Base-by-base conservation (phyloP, 2,329 filamentous ascomycete genomes). In the Aspergillus niger region DNA sequence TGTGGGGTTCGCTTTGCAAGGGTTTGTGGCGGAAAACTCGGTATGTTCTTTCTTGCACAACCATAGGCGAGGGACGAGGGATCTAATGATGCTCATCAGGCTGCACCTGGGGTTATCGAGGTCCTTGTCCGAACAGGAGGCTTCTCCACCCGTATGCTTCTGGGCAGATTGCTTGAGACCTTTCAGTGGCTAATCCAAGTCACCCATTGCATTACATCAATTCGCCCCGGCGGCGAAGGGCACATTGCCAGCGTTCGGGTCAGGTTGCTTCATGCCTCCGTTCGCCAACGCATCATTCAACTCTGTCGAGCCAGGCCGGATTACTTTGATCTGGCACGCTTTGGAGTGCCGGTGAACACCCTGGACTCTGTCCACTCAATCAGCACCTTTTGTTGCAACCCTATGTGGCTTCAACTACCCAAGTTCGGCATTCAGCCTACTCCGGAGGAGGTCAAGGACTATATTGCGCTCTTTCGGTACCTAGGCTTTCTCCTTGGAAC, bases 161-260 rank as follows among this genome's bases (percentile, higher is more conserved):
- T 84, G 62, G 82, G 85, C 10, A 81, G 90, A 47, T 74, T 89
- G 3, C 84, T 87, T 32, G 89, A 92, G 73, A 92, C 90, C 1
- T 89, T 88, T 6, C 89, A 91, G 72, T 88, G 91, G 73, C 86
- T 91, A 13, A 80, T 91, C 11, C 86, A 91, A 72, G 86, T 89
- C 57, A 89, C 89, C 1, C 78, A 81, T 49, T 85, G 83, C 13
- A 70, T 91, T 3, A 80, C 83, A 20, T 84, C 85, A 3, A 83
- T 92, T 63, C 78, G 88, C 65, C 89, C 89, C 0, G 86, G 85
- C 3, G 89, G 89, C 2, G 83, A 82, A 41, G 89, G 87, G 0
- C 87, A 86, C 63, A 81, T 79, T 2, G 86, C 86, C 8, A 86
- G 86, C 2, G 78, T 91, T 43, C 82, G 86, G 3, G 88, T 91